Base-by-base conservation (phyloP, 1,284 basidiomycete species). In the Ganoderma multipileum region DNA sequence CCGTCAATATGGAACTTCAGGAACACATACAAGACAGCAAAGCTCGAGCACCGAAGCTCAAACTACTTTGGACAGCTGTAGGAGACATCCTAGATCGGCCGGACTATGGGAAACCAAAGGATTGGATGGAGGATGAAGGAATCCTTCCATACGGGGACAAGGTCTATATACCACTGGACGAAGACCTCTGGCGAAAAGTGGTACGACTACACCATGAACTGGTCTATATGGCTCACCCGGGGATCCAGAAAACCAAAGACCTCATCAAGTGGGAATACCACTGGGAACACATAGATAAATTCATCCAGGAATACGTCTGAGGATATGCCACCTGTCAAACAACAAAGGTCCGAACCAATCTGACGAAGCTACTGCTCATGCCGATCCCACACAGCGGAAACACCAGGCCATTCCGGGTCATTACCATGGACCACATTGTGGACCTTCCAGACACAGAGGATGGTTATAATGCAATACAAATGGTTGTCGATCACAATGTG, bases 291-390 rank as follows among this genome's bases (percentile, higher is more conserved):
- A 75, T 87, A 26, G 50, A 66, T 0, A 66, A 63, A 0, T 76
- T 79, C 54, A 71, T 81, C 0, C 60, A 73, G n/a, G n/a, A n/a
- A n/a, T n/a, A n/a, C n/a, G n/a, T n/a, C n/a, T n/a, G n/a, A 1
- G 76, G 78, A 0, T 88, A 86, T 67, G 68, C 77, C 0, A 72
- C 64, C 0, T 87, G 85, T 65, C 81, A 82, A 66, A 33, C 71
- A 1, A 80, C 74, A 0, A 87, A 86, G 66, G 61, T 47, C 9
- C 18, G 6, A 6, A 47, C 5, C 7, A 4, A 47, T 47, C 44
- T 4, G 6, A 47, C 4, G 8, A 47, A 47, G 20, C n/a, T n/a
- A n/a, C n/a, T n/a, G n/a, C n/a, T n/a, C n/a, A n/a, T n/a, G n/a
- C n/a, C n/a, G n/a, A n/a, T 16, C n/a, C 16, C 44, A 42, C 41